Conservation (phyloP, 352 stramenopile species). For the Globisporangium cystogenes region DNA sequence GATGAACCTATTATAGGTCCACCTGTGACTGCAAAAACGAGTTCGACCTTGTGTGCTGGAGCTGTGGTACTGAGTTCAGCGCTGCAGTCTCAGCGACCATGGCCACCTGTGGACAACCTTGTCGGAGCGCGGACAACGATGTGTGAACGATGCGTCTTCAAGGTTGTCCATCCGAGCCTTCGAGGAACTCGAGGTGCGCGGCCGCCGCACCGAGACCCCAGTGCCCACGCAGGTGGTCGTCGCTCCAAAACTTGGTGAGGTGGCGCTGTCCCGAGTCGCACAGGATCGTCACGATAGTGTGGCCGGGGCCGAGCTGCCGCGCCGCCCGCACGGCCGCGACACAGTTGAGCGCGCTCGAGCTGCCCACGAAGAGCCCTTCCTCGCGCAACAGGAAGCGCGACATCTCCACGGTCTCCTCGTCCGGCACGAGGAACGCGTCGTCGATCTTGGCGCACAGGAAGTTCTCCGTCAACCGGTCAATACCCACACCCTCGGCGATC, state of each 20-base stretch:
- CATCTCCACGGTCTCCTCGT: constrained; percentile 97
- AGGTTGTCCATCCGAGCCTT: constrained; percentile 59
- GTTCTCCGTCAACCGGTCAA: constrained; percentile 97
- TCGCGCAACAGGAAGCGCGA: constrained; percentile 93
- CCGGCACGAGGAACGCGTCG: constrained; percentile 84
- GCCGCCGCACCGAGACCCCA: constrained; percentile 60
- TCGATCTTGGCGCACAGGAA: constrained; percentile 90
- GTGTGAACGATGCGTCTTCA: too few relatives aligned
- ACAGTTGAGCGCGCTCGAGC: constrained; percentile 83
- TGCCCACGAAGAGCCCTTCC: constrained; percentile 96
- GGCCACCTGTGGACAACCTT: too few relatives aligned
- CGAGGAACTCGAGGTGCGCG: constrained; percentile 64
- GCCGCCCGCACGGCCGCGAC: constrained; percentile 72
- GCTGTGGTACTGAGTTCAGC: too few relatives aligned
- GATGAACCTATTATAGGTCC: too few relatives aligned
- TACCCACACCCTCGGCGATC: constrained; percentile 96
- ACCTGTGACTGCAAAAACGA: too few relatives aligned
- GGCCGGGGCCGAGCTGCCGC: constrained; percentile 67
- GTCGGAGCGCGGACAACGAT: too few relatives aligned
- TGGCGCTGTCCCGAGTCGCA: constrained; percentile 89
- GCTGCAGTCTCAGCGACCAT: too few relatives aligned
- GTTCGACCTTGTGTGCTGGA: too few relatives aligned
- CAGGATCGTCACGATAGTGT: constrained; percentile 83
- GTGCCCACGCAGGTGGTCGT: constrained; percentile 59
- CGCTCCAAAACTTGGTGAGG: constrained; percentile 88